phyloP scores from a whole-genome alignment of 768 basidiomycete species.

The Symmetrospora coprosmae region DNA sequence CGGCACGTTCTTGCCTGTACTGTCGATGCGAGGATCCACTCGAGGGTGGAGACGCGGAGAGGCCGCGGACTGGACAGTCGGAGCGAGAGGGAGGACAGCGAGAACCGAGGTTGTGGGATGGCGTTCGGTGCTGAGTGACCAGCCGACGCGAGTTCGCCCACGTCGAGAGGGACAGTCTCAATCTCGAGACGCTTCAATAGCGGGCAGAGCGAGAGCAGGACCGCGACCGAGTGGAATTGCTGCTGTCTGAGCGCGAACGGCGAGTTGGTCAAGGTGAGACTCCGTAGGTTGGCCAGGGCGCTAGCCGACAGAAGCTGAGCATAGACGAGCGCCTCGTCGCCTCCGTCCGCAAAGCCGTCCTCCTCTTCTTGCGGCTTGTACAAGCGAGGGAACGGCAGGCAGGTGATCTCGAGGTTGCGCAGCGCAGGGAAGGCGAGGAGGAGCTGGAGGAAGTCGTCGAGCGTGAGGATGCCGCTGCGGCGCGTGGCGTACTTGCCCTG shows the following conservation, averaged over 20 bases:
- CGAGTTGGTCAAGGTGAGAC: neutral
- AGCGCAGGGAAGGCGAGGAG: neutral
- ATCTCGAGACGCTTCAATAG: slow-evolving; percentile 1
- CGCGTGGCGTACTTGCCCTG: slow-evolving; percentile 3
- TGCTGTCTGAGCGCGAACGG: neutral
- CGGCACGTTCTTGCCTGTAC: neutral
- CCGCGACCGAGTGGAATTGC: neutral
- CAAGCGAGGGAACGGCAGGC: slow-evolving; percentile 1
- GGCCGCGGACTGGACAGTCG: neutral
- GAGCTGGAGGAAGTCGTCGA: neutral
- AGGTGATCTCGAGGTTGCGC: neutral
- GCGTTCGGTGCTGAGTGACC: neutral
- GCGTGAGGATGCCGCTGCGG: neutral
- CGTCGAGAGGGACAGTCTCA: neutral
- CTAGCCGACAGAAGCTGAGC: neutral
- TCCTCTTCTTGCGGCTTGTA: neutral
- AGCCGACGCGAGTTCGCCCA: neutral
- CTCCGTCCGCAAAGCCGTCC: too few species aligned
- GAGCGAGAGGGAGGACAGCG: neutral
- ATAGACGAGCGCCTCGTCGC: too few species aligned
- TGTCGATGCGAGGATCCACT: slow-evolving; percentile 5
- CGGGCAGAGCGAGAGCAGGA: neutral
- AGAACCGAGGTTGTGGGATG: neutral
- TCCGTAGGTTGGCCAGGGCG: neutral
- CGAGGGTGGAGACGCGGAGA: neutral